Base-by-base conservation (phyloP, 495 filamentous ascomycete genomes). In the Penicillium maclennaniae region DNA sequence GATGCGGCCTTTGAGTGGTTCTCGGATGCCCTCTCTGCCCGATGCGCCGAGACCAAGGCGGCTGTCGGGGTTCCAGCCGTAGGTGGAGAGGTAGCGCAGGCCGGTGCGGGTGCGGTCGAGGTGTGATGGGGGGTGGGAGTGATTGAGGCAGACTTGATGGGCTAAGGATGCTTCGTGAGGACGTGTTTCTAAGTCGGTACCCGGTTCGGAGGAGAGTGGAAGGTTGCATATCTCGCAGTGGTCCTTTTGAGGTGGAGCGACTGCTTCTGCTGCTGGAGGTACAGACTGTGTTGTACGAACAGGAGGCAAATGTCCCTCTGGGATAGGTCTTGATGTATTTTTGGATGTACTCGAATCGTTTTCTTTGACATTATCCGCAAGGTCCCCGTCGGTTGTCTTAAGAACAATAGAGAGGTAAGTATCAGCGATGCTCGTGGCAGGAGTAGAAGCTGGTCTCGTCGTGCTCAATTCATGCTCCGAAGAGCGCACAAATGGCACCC, bases 41-140 rank as follows among this genome's bases (percentile, higher is more conserved):
- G 65, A 55, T 17, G 77, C 77, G 0, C 92, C 92, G 0, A 97
- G 77, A 0, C 92, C 92, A 6, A 71, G 60, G 20, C 89, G 71
- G 34, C 82, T 78, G 69, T 97, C 91, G 0, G 88, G 91, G 65
- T 96, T 88, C 88, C 89, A 97, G 36, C 92, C 92, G 56, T 90
- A 84, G 1, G 83, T 76, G 27, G 85, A 78, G 3, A 97, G 82
- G 45, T 88, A 85, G 49, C 79, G 77, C 7, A 97, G 75, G 0
- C 92, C 92, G 67, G 83, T 82, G 34, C 87, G 80, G 3, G 76
- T 78, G n/a, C 92, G 85, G 66, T 95, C 87, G 2, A 96, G 70
- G 49, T 87, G 80, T 0, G 91, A 95, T 2, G 92, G 92, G 0
- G 91, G 89, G 59, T 91, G 83, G 0, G 89, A 91, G 61, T 96